Evolutionary conservation across 2,329 filamentous ascomycete genomes (phyloP), one percentile per base, ranked within the genome.

Genomic region (Penicillium sp.): DNA sequence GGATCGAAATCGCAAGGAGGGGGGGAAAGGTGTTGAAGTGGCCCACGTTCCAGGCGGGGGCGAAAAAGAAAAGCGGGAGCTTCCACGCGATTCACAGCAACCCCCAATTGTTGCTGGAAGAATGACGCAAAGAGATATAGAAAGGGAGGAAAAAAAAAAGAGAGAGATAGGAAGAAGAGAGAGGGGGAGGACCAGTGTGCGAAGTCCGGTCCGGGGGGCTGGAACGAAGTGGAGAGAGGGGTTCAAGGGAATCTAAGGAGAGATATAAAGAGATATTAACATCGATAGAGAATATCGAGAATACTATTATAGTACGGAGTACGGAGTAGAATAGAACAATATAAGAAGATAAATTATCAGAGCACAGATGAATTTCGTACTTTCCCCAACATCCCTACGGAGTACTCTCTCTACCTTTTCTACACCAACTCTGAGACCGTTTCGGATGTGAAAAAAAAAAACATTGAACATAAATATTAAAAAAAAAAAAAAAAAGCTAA

Each of bases 201-300:
- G 59, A 59, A 64, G 59, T 57, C 53, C 59, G 58, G 57, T 58
- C 50, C 56, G 57, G 50, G 57, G 61, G 64, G 60, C 60, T 63
- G 65, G 59, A 62, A 61, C 58, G 54, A 59, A 65, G 58, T 59
- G 56, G 55, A 61, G 57, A 55, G 52, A 41, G 51, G 50, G 50
- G 52, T 54, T 49, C 23, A 39, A 34, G 45, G 47, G 40, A 38
- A 36, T 21, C 44, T 44, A 47, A 39, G 13, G 39, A 36, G 15
- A 34, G n/a, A 36, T 23, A 27, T 27, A 27, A 13, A 13, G 11
- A 23, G 23, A 23, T 23, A 29, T 29, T 29, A 29, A 10, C 27
- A 29, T 23, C 4, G 23, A n/a, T n/a, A n/a, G n/a, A 23, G 23
- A 4, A 23, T 23, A 23, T 23, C 23, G 4, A 23, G 23, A 23